Conservation (phyloP, 768 basidiomycete genomes). For the Rhodotorula kratochvilovae region DNA sequence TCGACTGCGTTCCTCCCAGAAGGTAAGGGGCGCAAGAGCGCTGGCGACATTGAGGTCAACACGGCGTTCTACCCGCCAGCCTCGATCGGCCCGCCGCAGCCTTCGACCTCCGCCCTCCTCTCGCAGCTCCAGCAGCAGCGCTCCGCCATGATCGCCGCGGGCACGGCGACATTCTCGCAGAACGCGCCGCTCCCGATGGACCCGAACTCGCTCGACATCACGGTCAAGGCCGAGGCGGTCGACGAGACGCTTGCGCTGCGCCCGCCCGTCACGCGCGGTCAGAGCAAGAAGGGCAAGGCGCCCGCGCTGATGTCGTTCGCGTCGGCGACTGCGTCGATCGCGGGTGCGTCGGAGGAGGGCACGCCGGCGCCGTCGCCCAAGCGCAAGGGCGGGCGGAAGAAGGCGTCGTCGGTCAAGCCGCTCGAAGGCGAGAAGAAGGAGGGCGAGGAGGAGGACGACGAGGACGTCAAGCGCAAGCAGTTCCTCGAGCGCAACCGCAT, state of each 20-base stretch:
- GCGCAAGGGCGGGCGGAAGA: constrained; percentile 23
- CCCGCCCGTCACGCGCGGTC: constrained; percentile 5
- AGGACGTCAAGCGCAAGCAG: constrained; percentile 26
- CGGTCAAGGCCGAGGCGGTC: constrained; percentile 2
- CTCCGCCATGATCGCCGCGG: constrained; percentile 8
- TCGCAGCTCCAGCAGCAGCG: constrained; percentile 22
- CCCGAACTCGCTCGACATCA: neutral
- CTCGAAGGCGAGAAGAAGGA: neutral
- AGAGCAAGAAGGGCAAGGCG: constrained; percentile 15
- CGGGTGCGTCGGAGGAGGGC: neutral
- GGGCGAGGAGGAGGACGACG: constrained; percentile 28
- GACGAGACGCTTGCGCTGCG: neutral
- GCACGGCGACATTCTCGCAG: constrained; percentile 7
- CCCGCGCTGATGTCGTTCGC: neutral
- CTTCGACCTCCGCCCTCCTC: neutral
- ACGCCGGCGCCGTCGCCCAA: constrained; percentile 2
- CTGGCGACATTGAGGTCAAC: neutral
- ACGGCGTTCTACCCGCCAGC: neutral
- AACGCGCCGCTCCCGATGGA: constrained; percentile 16
- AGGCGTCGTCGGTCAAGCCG: neutral
- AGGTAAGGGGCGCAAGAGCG: neutral
- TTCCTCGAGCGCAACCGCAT: constrained; percentile 41
- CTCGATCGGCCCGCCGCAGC: neutral
- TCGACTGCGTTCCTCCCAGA: neutral
- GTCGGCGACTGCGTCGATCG: neutral